phyloP scores from a whole-genome alignment of 257 asterid species.

The Gentiana dahurica region DNA sequence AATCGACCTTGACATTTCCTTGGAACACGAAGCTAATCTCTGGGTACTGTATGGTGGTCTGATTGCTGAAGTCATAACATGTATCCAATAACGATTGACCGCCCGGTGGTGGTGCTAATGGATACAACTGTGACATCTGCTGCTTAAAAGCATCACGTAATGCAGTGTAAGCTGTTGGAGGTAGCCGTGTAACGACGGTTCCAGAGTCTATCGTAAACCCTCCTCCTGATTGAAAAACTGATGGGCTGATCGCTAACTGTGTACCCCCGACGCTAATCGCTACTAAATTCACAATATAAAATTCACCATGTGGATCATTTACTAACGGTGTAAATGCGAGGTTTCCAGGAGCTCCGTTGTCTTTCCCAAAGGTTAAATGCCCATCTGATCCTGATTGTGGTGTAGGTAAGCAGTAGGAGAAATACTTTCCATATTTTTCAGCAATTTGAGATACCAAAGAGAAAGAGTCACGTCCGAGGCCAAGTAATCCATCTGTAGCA shows the following conservation, averaged over 20 bases:
- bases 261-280: conserved; percentile 40
- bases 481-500: conserved; percentile 51
- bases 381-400: conserved; percentile 38
- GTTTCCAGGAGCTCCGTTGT: conserved; percentile 2
- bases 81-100: too few relatives aligned
- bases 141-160: conserved; percentile 36
- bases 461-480: conserved; percentile 42
- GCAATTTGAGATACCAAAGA: conserved; percentile 65
- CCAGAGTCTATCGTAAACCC: conserved; percentile 37
- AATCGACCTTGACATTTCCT: too few relatives aligned
- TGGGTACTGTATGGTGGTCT: too few relatives aligned
- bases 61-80: too few relatives aligned
- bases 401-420: conserved; percentile 75
- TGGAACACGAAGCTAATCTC: too few relatives aligned
- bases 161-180: conserved; percentile 5
- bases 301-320: conserved; percentile 10
- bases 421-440: conserved; percentile 35
- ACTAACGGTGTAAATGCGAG: conserved; percentile 43
- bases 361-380: conserved; percentile 48
- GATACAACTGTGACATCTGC: conserved; percentile 21
- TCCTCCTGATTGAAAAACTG: conserved; percentile 23
- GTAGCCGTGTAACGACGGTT: conserved; percentile 64
- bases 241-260: conserved; percentile 26
- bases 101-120: too few relatives aligned
- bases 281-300: conserved; percentile 41